Evolutionary conservation across 2,329 filamentous ascomycete species (phyloP), one percentile per base, ranked within the genome.

Genomic region (Penicillium glabrum): DNA sequence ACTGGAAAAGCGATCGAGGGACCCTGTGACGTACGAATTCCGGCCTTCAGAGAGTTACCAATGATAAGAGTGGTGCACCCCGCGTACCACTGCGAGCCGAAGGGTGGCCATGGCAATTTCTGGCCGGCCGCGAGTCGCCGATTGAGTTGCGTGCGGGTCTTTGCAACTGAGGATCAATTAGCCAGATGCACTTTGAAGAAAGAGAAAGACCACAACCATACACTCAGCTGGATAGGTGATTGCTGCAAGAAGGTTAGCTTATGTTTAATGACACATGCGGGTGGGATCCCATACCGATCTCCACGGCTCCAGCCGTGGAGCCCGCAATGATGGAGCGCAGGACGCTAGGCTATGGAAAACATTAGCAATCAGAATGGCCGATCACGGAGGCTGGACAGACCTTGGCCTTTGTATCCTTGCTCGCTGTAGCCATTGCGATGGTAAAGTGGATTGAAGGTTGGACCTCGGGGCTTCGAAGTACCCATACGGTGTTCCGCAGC

Each of bases 51-150:
- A 52, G 92, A 96, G 78, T 99, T 99, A 59, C 95, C 95, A 65
- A 98, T 91, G 58, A 99, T 96, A 72, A 97, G 79, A 27, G 95
- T 98, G 46, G 95, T 98, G 79, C 95, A 99, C 37, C 95, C 95
- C 13, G 95, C 93, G 75, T 99, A 99, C 95, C 95, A 99, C 75
- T 96, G 91, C 67, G 79, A 82, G 48, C 95, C 95, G 70, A 98
- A 98, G 11, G 91, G 90, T 44, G 95, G 95, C 90, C 91, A 97
- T 52, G 93, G 92, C 29, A 97, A 84, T 80, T 96, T 97, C 80
- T 96, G 82, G 46, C 88, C 89, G 54, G 89, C 87, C 48, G 89
- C 82, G 69, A 98, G 82, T 67, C 88, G 86, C 65, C 89, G 86
- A 76, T 99, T 99, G 70, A 99, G 87, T 77, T 98, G 95, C 54